Conservation (phyloP, 179 eudicot genomes). For the Amaranthus tricolor region DNA sequence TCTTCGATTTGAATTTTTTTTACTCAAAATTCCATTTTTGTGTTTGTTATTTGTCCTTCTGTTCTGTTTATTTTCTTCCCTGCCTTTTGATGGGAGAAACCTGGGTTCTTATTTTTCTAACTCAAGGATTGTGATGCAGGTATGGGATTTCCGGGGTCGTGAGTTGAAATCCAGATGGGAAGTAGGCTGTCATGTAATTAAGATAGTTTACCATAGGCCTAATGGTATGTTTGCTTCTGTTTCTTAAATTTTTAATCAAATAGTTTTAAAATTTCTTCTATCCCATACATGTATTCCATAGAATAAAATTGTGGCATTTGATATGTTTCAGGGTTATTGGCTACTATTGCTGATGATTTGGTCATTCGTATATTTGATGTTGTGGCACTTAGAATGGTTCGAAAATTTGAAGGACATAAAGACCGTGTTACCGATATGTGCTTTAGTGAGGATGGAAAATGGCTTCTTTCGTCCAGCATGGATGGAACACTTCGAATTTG, state of each 20-base stretch:
- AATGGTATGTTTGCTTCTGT: conserved; percentile 50
- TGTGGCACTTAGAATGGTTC: conserved; percentile 84
- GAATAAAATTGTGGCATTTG: not conserved
- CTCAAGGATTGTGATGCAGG: conserved; percentile 37
- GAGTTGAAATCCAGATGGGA: conserved; percentile 74
- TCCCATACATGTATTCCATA: not conserved
- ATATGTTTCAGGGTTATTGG: conserved; percentile 67
- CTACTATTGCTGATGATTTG: conserved; percentile 85
- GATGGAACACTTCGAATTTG: conserved; percentile 94
- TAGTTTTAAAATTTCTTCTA: not conserved
- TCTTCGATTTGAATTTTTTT: not conserved
- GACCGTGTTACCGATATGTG: conserved; percentile 92
- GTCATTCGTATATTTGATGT: conserved; percentile 88
- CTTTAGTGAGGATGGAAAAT: conserved; percentile 98
- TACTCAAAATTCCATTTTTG: not conserved
- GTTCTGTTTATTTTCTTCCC: not conserved
- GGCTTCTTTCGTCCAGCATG: conserved; percentile 98
- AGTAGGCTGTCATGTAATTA: conserved; percentile 67
- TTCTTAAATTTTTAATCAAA: not conserved
- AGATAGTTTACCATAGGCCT: conserved; percentile 73
- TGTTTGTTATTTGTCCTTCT: not conserved
- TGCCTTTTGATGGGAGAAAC: not conserved
- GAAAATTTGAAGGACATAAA: conserved; percentile 92
- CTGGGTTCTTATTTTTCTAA: conserved; percentile 7
- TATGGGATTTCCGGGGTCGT: conserved; percentile 89